These are phyloP conservation scores for Cinnamomum micranthum DNA, from an alignment of 164 flowering plant genomes.

Conservation along the genomic window DNA sequence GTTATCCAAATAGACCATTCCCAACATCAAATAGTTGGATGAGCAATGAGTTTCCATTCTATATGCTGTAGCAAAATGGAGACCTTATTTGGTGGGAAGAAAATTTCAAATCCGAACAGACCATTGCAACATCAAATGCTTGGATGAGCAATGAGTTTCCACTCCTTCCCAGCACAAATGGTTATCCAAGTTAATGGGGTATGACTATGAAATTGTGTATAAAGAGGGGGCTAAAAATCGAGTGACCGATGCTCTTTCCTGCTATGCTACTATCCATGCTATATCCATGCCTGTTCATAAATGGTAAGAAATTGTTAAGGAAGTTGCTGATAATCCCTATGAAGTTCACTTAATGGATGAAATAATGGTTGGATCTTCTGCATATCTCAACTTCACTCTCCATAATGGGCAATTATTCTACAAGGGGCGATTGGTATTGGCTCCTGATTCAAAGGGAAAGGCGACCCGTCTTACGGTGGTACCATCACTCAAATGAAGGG, in stretches of 20 bases:
- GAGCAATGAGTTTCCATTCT: background rate
- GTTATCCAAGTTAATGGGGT: conserved; percentile 1
- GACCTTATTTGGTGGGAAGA: background rate
- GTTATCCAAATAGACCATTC: background rate
- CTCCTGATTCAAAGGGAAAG: background rate
- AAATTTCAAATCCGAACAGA: background rate
- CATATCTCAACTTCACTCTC: background rate
- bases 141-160: background rate
- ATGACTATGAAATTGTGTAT: background rate
- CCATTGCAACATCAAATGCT: background rate
- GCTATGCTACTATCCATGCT: background rate
- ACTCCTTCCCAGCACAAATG: background rate
- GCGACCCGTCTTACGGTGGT: background rate
- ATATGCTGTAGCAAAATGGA: background rate
- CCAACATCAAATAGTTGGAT: background rate
- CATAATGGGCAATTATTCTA: background rate
- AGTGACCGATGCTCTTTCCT: background rate
- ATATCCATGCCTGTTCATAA: background rate
- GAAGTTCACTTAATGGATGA: too few species aligned
- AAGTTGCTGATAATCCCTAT: background rate
- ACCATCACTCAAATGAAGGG: background rate
- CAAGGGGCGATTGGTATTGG: background rate
- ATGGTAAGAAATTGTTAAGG: background rate
- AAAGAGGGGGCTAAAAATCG: background rate
- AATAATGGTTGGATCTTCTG: background rate